Conservation (phyloP, 371 early-diverging fungal genomes). For the Mucor irregularis region DNA sequence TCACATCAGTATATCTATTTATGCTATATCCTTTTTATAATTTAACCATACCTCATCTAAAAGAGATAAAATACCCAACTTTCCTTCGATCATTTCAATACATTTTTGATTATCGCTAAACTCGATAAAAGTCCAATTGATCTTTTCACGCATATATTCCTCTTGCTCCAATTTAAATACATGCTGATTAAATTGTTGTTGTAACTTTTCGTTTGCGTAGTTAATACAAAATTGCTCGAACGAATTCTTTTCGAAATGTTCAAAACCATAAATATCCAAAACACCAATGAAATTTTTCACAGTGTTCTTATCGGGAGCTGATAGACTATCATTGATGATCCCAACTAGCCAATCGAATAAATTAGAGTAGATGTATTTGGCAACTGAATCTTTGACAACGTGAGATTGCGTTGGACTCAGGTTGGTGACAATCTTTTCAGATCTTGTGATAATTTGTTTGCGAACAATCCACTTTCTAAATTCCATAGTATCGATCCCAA, state of each 20-base stretch:
- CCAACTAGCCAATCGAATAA: constrained; percentile 94
- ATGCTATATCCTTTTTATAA: not conserved
- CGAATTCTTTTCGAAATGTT: constrained; percentile 96
- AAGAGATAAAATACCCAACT: constrained; percentile 90
- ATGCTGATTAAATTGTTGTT: constrained; percentile 86
- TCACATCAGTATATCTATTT: not conserved
- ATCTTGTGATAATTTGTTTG: constrained; percentile 85
- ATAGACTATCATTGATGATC: constrained; percentile 78
- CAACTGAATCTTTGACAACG: constrained; percentile 88
- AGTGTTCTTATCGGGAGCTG: constrained; percentile 44
- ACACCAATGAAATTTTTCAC: constrained; percentile 87
- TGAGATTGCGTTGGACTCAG: constrained; percentile 76
- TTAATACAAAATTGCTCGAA: constrained; percentile 99
- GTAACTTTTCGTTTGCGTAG: constrained; percentile 96
- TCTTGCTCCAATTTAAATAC: constrained; percentile 92
- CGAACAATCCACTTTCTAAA: constrained; percentile 91
- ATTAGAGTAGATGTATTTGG: constrained; percentile 91
- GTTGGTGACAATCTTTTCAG: constrained; percentile 84
- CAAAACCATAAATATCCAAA: constrained; percentile 96
- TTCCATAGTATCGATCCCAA: constrained; percentile 72
- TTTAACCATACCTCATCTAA: constrained; percentile 85
- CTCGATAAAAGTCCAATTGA: constrained; percentile 91
- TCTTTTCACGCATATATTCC: constrained; percentile 91
- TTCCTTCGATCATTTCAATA: constrained; percentile 97
- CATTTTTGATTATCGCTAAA: constrained; percentile 99